Percentiles rank a stretch among this genome's conserved stretches.
These are phyloP conservation scores for Calocybe indica DNA, from an alignment of 768 basidiomycete species.

Conservation along the genomic window DNA sequence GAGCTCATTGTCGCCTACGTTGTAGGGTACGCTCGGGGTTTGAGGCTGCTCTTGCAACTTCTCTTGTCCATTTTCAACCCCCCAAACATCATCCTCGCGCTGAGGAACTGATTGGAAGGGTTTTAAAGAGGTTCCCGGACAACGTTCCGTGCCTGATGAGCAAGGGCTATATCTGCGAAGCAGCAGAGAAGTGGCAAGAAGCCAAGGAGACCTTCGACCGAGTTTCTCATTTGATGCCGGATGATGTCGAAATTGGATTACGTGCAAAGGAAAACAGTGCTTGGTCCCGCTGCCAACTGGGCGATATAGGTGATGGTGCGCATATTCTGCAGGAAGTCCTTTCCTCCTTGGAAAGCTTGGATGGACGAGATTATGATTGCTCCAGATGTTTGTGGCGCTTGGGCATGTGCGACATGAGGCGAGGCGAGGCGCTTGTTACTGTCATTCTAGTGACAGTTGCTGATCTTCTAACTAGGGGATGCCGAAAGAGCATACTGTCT, in stretches of 20 bases:
- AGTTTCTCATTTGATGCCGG: conserved; percentile 43
- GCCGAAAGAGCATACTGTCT: conserved; percentile 67
- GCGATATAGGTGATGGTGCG: conserved; percentile 39
- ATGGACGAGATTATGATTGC: conserved; percentile 47
- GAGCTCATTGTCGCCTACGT: background rate
- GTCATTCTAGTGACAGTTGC: background rate
- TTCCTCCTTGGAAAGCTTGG: conserved; percentile 33
- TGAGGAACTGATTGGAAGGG: conserved; percentile 61
- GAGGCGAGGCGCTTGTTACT: too few species aligned
- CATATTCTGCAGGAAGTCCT: conserved; percentile 44
- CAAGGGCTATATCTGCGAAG: conserved; percentile 67
- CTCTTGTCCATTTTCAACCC: conserved; percentile 79
- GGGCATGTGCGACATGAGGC: conserved; percentile 31
- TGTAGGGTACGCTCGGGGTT: conserved; percentile 57
- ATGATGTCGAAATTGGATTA: conserved; percentile 39
- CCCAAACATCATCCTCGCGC: conserved; percentile 89
- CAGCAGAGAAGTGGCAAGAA: conserved; percentile 58
- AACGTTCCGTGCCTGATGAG: conserved; percentile 68
- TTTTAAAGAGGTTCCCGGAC: conserved; percentile 56
- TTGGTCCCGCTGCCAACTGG: conserved; percentile 71
- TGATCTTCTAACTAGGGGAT: conserved; percentile 26
- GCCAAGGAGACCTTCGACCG: conserved; percentile 58
- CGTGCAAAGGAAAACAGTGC: conserved; percentile 77
- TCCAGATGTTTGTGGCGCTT: conserved; percentile 85
- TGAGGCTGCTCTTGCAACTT: conserved; percentile 64